phyloP scores from a whole-genome alignment of 805 yeast species.

The Yamadazyma ubonensis region DNA sequence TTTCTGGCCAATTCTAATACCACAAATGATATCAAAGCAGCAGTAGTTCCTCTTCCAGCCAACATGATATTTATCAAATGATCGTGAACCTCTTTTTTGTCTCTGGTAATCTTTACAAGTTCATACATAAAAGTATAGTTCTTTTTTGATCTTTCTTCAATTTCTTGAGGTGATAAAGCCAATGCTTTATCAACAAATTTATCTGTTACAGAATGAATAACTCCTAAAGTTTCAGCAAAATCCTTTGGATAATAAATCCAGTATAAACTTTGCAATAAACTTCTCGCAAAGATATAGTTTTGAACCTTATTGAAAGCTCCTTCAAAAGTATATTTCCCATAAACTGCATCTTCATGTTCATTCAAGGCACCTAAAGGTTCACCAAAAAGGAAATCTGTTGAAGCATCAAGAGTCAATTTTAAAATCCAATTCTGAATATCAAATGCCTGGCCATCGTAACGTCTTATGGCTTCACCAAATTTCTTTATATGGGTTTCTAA shows the following conservation, averaged over 20 bases:
- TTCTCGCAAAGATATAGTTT: conserved; percentile 31
- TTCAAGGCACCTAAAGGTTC: conserved; percentile 28
- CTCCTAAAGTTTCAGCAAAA: conserved; percentile 31
- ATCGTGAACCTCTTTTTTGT: conserved; percentile 36
- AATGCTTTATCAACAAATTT: conserved; percentile 33
- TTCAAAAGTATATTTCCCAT: conserved; percentile 15
- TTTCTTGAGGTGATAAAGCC: conserved; percentile 25
- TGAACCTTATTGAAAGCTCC: conserved; percentile 39
- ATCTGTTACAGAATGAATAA: conserved; percentile 32
- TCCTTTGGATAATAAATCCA: conserved; percentile 27
- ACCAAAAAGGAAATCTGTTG: conserved; percentile 42
- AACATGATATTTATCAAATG: conserved; percentile 39
- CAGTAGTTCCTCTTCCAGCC: conserved; percentile 40
- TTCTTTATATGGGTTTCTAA: conserved; percentile 31
- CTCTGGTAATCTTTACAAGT: conserved; percentile 36
- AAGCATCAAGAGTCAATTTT: conserved; percentile 38
- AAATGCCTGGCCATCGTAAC: conserved; percentile 21
- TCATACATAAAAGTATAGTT: conserved; percentile 40
- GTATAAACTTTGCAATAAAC: conserved; percentile 30
- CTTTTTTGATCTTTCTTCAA: conserved; percentile 25
- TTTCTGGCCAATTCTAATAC: conserved; percentile 33
- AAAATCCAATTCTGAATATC: conserved; percentile 36
- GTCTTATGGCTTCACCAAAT: conserved; percentile 23
- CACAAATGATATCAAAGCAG: conserved; percentile 29
- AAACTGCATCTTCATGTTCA: conserved; percentile 20